Percentiles rank a stretch among this genome's conserved stretches.
Evolutionary conservation across 768 basidiomycete species (phyloP).

Genomic region (Tricholoma hemisulphureum): DNA sequence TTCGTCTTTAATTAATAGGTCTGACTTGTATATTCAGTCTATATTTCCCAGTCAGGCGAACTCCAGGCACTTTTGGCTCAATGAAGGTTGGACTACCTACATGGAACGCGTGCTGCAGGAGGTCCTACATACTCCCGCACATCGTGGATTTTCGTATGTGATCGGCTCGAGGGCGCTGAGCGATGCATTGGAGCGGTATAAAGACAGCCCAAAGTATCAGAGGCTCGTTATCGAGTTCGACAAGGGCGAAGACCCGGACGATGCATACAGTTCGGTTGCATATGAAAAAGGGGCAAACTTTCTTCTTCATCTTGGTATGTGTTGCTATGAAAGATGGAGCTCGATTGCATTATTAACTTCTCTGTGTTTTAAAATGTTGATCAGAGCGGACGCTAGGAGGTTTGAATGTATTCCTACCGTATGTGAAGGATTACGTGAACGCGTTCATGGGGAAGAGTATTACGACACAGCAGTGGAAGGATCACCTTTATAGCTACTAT

Average conservation of each 20-base stretch:
- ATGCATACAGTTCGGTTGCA: slow-evolving; percentile 71
- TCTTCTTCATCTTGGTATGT: slow-evolving; percentile 74
- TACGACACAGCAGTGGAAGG: slow-evolving; percentile 81
- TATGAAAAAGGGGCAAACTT: slow-evolving; percentile 93
- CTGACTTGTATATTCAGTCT: background rate
- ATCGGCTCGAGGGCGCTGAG: slow-evolving; percentile 70
- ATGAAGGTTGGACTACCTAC: slow-evolving; percentile 94
- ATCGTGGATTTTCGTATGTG: slow-evolving; percentile 77
- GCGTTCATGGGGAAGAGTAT: slow-evolving; percentile 84
- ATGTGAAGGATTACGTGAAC: slow-evolving; percentile 77
- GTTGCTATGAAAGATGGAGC: background rate
- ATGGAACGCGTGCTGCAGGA: slow-evolving; percentile 80
- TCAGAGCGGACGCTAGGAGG: slow-evolving; percentile 76
- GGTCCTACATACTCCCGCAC: slow-evolving; percentile 66
- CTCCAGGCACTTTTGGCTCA: slow-evolving; percentile 83
- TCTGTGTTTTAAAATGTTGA: background rate
- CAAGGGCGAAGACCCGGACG: slow-evolving; percentile 73
- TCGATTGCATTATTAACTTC: background rate
- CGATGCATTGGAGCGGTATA: slow-evolving; percentile 67
- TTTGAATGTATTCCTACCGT: slow-evolving; percentile 79
- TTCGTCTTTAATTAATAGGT: background rate
- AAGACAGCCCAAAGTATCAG: slow-evolving; percentile 68
- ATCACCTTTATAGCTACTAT: slow-evolving; percentile 74
- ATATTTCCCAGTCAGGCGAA: slow-evolving; percentile 53
- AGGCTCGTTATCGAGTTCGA: slow-evolving; percentile 75